A percentile compares a stretch with the other conserved stretches of the same genome.
Evolutionary conservation across 2,329 filamentous ascomycete genomes (phyloP).

Genomic region (Thielaviopsis ethacetica): DNA sequence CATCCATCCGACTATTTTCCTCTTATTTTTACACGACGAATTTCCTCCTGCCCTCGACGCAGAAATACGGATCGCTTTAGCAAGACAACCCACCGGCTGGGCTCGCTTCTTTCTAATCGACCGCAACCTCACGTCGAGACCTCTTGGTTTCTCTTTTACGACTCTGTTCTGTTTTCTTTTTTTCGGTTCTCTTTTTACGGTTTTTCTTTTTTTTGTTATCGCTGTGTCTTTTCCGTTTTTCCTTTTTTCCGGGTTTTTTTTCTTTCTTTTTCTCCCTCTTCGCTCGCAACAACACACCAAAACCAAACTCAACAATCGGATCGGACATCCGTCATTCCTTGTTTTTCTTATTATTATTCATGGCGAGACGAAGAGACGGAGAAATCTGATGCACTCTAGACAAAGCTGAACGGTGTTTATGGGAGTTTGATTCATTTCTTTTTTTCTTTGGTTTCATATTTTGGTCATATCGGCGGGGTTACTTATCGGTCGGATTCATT

Average conservation of each 20-base stretch:
- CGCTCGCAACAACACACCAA: neutral
- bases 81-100: conserved; percentile 1
- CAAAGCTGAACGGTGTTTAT: conserved; percentile 4
- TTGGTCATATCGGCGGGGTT: conserved; percentile 1
- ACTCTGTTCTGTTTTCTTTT: conserved; percentile 1
- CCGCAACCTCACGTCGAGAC: neutral
- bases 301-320: neutral
- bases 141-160: neutral
- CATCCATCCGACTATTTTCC: too few species aligned
- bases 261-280: neutral
- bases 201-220: conserved; percentile 1
- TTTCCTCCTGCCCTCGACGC: too few species aligned
- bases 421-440: conserved; percentile 2
- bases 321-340: neutral
- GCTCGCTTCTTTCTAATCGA: neutral
- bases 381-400: conserved; percentile 5
- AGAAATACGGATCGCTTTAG: neutral
- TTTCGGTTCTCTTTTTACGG: neutral
- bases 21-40: too few species aligned
- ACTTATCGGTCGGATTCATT: neutral
- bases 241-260: neutral
- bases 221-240: conserved; percentile 1
- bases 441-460: neutral
- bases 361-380: neutral
- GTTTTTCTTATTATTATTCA: conserved; percentile 1